Percentiles rank a stretch among this genome's conserved stretches.
phyloP scores from a whole-genome alignment of 768 basidiomycete genomes.

The Jaapia argillacea region DNA sequence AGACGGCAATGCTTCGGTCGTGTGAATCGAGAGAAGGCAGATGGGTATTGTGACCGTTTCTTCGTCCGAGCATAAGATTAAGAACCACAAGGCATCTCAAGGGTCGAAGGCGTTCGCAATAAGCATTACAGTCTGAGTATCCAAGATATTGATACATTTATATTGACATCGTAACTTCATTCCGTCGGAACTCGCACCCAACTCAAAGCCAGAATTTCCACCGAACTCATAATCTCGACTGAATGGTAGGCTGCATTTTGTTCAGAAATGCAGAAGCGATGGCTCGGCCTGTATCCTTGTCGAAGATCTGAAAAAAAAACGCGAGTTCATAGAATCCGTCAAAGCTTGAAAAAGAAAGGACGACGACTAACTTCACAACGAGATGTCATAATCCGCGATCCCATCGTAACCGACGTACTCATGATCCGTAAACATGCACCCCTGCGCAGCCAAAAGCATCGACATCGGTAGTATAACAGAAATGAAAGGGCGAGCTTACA shows the following conservation, averaged over 20 bases:
- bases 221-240: not conserved
- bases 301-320: constrained; percentile 33
- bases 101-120: no score
- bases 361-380: constrained; percentile 49
- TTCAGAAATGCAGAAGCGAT: constrained; percentile 59
- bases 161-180: no score
- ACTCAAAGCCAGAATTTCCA: no score
- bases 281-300: constrained; percentile 46
- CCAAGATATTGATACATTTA: no score
- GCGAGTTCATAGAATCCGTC: not conserved
- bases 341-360: constrained; percentile 1
- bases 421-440: constrained; percentile 49
- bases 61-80: no score
- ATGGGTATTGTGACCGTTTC: no score
- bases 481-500: constrained; percentile 27
- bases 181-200: no score
- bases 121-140: no score
- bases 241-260: constrained; percentile 60
- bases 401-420: constrained; percentile 56
- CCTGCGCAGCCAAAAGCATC: constrained; percentile 21
- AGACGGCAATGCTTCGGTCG: no score
- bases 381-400: constrained; percentile 61
- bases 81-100: no score
- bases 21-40: no score
- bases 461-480: not conserved